A percentile compares a stretch with the other conserved stretches of the same genome.
Evolutionary conservation across 148 eudicot genomes (phyloP).

Genomic region (Arbutus unedo): DNA sequence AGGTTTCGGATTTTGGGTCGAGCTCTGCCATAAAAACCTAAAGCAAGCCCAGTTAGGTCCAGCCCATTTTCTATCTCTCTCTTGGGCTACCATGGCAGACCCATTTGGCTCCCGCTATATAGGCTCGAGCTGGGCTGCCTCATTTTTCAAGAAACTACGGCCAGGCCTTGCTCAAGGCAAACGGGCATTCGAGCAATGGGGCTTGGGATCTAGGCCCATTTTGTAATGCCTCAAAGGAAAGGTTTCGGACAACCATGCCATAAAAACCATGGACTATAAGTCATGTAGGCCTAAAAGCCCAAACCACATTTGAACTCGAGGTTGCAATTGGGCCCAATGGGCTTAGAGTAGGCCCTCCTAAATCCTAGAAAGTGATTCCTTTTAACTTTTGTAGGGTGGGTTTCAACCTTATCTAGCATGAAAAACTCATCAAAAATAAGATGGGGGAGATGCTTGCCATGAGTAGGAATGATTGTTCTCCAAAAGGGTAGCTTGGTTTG

Average conservation of each 20-base stretch:
- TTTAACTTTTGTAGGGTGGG: background rate
- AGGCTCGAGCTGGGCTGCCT: too few species aligned
- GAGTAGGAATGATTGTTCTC: constrained; percentile 30
- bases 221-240: background rate
- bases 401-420: constrained; percentile 22
- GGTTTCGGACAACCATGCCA: background rate
- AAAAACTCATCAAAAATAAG: constrained; percentile 16
- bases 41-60: background rate
- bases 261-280: background rate
- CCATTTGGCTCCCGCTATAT: too few species aligned
- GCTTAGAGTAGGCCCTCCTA: background rate
- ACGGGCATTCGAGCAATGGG: background rate
- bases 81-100: too few species aligned
- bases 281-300: background rate
- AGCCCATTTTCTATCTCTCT: too few species aligned
- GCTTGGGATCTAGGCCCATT: background rate
- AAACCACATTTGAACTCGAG: too few species aligned
- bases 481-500: constrained; percentile 16
- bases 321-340: background rate
- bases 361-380: background rate
- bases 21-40: background rate
- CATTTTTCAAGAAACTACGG: too few species aligned
- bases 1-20: background rate
- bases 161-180: too few species aligned
- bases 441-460: constrained; percentile 36